A percentile compares a stretch with the other conserved stretches of the same genome.
Evolutionary conservation across 2,329 filamentous ascomycete species (phyloP).

Genomic region (Acephala macrosclerotiorum): DNA sequence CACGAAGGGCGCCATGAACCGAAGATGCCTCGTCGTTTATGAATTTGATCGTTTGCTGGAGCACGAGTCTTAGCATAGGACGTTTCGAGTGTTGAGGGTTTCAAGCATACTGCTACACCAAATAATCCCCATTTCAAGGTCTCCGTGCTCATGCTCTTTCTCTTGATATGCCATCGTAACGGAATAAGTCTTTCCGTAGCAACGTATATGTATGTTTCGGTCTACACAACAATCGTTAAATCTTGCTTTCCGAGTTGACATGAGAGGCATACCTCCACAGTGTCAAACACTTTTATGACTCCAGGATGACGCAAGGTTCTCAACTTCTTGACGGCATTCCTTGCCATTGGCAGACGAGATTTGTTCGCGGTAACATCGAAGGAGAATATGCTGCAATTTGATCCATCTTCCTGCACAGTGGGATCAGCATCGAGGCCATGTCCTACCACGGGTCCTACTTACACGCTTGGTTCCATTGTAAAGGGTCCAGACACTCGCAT

Average conservation of each 20-base stretch:
- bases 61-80: not conserved
- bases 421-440: slow-evolving; percentile 26
- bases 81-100: not conserved
- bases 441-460: slow-evolving; percentile 22
- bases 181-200: slow-evolving; percentile 91
- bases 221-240: slow-evolving; percentile 58
- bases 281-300: slow-evolving; percentile 92
- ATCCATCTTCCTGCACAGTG: slow-evolving; percentile 80
- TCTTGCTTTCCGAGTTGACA: slow-evolving; percentile 11
- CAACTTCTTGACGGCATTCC: slow-evolving; percentile 92
- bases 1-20: slow-evolving; percentile 86
- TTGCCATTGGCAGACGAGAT: slow-evolving; percentile 82
- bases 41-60: slow-evolving; percentile 88
- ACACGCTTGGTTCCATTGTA: slow-evolving; percentile 94
- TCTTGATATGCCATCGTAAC: slow-evolving; percentile 86
- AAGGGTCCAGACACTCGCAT: slow-evolving; percentile 95
- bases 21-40: slow-evolving; percentile 93
- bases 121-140: slow-evolving; percentile 97
- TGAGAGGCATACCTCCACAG: slow-evolving; percentile 75
- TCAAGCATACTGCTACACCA: slow-evolving; percentile 73
- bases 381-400: slow-evolving; percentile 94
- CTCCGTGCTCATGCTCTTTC: slow-evolving; percentile 87
- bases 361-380: slow-evolving; percentile 88
- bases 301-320: slow-evolving; percentile 93
- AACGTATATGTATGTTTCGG: slow-evolving; percentile 94